Base-by-base conservation (phyloP, 2,329 filamentous ascomycete genomes). In the Pseudodiploospora longispora region DNA sequence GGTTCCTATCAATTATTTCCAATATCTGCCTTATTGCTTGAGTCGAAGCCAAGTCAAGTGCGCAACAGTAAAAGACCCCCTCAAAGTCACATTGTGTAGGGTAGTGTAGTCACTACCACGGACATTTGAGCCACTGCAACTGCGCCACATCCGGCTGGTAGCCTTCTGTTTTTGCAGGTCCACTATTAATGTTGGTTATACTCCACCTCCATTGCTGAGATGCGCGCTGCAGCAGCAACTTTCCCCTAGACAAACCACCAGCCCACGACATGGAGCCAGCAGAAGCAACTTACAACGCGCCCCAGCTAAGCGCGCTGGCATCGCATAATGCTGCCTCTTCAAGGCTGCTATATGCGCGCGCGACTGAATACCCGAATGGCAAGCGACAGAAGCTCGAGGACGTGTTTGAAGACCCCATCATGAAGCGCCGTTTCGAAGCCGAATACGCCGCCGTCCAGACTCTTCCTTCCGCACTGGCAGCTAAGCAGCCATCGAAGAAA, bases 401-500 rank as follows among this genome's bases (percentile, higher is more conserved):
- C 53, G 56, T 55, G 46, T 54, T 54, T 49, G 56, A 61, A 43
- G 63, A 65, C 38, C 53, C 59, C 40, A 50, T 59, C 43, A 50
- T 63, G 50, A 64, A 66, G 54, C 58, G 56, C 43, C 78, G 83
- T 39, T 80, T 86, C 59, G 73, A 74, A 42, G 72, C 71, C 57
- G 89, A 96, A 68, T 96, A 95, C 64, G 77, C 82, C 54, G 72
- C 82, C 57, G 83, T 93, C 27, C 79, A 81, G 59, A 83, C 85
- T 50, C 74, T 96, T 3, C 90, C 90, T 5, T 78, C 83, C 27
- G 79, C 79, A 2, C 74, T 96, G 19, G 86, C 86, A 32, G 83
- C 86, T 27, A 93, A 90, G 61, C 84, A 90, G 63, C 83, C 85
- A 10, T 78, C 56, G 6, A 62, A 58, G 33, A 54, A 63, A 40